These are phyloP conservation scores for Phytophthora gonapodyides DNA, from an alignment of 352 stramenopile genomes.

Conservation along the genomic window DNA sequence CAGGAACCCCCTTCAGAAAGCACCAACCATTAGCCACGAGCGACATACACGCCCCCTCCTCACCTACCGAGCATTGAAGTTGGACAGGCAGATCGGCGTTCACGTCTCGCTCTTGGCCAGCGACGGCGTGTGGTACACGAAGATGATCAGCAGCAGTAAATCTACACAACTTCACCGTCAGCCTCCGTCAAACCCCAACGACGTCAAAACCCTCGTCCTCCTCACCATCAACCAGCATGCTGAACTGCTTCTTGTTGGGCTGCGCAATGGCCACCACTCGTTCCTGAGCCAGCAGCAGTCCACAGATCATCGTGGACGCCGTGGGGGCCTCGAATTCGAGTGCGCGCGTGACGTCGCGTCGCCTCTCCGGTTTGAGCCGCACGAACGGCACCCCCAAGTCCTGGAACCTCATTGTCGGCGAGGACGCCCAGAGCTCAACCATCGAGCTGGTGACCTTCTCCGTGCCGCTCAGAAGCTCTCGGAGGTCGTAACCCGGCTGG, in stretches of 20 bases:
- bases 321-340: conserved; percentile 48
- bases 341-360: conserved; percentile 48
- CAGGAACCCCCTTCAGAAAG: conserved; percentile 57
- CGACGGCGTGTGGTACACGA: conserved; percentile 73
- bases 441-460: conserved; percentile 55
- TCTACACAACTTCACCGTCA: conserved; percentile 38
- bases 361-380: conserved; percentile 43
- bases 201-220: neutral
- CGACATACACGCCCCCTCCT: neutral
- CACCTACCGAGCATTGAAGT: conserved; percentile 68
- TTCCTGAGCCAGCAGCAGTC: conserved; percentile 50
- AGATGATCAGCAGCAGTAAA: conserved; percentile 67
- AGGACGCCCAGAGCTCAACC: conserved; percentile 44
- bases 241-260: conserved; percentile 68
- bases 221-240: conserved; percentile 63
- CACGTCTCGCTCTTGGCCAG: conserved; percentile 69
- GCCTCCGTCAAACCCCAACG: conserved; percentile 1
- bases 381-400: conserved; percentile 59
- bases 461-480: conserved; percentile 69
- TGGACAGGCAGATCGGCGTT: conserved; percentile 68
- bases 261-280: conserved; percentile 63
- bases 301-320: conserved; percentile 59
- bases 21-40: conserved; percentile 1
- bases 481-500: conserved; percentile 71
- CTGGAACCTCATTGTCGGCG: conserved; percentile 44